phyloP scores from a whole-genome alignment of 305 asterid genomes.

The Plantago lanceolata region DNA sequence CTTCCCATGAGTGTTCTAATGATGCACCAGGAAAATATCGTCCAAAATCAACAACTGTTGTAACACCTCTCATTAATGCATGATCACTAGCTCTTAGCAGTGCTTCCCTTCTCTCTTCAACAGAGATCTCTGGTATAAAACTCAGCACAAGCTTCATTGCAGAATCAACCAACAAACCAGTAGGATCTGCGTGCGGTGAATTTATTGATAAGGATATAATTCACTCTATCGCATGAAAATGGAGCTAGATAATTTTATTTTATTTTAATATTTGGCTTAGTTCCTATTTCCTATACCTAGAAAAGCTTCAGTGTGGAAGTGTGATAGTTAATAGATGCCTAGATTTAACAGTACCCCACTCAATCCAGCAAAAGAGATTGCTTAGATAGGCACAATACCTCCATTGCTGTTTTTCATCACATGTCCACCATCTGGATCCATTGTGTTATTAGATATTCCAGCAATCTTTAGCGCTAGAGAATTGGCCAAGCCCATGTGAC shows the following conservation, averaged over 20 bases:
- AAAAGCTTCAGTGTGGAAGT: constrained; percentile 8
- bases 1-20: constrained; percentile 78
- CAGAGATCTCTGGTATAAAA: constrained; percentile 62
- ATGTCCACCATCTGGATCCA: constrained; percentile 71
- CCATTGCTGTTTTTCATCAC: constrained; percentile 53
- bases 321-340: constrained; percentile 14
- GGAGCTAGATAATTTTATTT: constrained; percentile 1
- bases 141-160: constrained; percentile 77
- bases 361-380: constrained; percentile 11
- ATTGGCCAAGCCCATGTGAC: constrained; percentile 98
- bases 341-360: not conserved
- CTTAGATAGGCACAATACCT: constrained; percentile 39
- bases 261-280: constrained; percentile 11
- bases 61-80: constrained; percentile 83
- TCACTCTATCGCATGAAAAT: constrained; percentile 12
- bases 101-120: constrained; percentile 82
- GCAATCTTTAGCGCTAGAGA: constrained; percentile 69
- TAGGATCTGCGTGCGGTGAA: constrained; percentile 61
- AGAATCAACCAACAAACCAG: constrained; percentile 88
- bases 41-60: constrained; percentile 86
- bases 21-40: constrained; percentile 81
- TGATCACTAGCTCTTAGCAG: constrained; percentile 64
- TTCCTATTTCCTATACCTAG: constrained; percentile 15
- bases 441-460: constrained; percentile 49
- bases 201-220: constrained; percentile 2